These are phyloP conservation scores for Gossypium aridum DNA, from an alignment of 441 rosid species.

Conservation along the genomic window DNA sequence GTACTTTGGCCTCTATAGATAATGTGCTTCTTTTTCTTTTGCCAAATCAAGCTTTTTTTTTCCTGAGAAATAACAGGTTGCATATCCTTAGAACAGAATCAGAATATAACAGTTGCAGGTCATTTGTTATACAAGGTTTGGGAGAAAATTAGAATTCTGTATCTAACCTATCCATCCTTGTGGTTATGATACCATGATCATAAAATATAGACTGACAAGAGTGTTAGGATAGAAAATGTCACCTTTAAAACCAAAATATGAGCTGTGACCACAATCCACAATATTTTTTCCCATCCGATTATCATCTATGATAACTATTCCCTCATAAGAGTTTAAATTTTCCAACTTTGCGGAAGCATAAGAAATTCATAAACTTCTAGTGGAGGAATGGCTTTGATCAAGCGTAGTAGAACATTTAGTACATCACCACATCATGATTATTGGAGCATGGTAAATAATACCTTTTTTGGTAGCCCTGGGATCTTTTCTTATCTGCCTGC, in stretches of 20 bases:
- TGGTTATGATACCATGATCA: not conserved
- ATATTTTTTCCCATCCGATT: not conserved
- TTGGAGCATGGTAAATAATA: not conserved
- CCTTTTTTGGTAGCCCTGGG: not conserved
- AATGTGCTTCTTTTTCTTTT: not conserved
- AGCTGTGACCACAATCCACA: not conserved
- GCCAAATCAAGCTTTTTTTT: not conserved
- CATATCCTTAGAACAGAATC: not conserved
- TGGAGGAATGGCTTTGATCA: not conserved
- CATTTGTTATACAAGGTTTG: too few relatives aligned
- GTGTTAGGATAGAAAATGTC: not conserved
- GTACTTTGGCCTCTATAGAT: not conserved
- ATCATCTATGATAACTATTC: not conserved
- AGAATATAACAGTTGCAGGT: not conserved
- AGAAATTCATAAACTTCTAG: not conserved
- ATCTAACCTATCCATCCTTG: not conserved
- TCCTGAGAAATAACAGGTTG: not conserved
- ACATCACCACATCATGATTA: not conserved
- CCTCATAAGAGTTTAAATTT: not conserved
- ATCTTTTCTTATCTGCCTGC: not conserved
- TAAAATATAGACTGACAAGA: not conserved
- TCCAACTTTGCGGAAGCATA: not conserved
- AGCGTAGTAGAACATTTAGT: not conserved
- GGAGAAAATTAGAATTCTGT: not conserved
- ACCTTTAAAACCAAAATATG: not conserved